phyloP scores from a whole-genome alignment of 2,329 filamentous ascomycete species.

The Trichoderma sp. region DNA sequence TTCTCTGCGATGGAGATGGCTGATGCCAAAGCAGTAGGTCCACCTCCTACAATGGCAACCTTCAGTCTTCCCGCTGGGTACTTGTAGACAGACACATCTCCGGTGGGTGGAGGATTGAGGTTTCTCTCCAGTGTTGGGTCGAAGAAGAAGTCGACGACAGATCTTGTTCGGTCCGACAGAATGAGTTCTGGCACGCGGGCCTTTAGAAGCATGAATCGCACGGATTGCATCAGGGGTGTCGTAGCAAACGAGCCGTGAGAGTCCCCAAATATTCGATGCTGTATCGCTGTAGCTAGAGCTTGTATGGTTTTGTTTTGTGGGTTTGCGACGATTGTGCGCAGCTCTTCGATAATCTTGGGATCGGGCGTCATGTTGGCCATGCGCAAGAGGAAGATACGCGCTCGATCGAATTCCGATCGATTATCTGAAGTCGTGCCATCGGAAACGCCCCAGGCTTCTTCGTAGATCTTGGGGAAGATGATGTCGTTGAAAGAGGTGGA shows the following conservation, averaged over 20 bases:
- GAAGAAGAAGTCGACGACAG: slow-evolving; percentile 37
- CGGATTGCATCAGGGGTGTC: slow-evolving; percentile 33
- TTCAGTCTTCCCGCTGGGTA: slow-evolving; percentile 31
- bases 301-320: slow-evolving; percentile 26
- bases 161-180: slow-evolving; percentile 26
- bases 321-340: slow-evolving; percentile 32
- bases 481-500: slow-evolving; percentile 28
- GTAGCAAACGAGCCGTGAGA: slow-evolving; percentile 31
- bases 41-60: slow-evolving; percentile 34
- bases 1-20: slow-evolving; percentile 37
- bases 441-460: slow-evolving; percentile 32
- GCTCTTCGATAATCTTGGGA: slow-evolving; percentile 23
- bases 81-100: slow-evolving; percentile 27
- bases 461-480: slow-evolving; percentile 32
- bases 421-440: slow-evolving; percentile 21
- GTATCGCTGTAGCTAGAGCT: slow-evolving; percentile 30
- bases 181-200: slow-evolving; percentile 26
- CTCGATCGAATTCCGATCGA: slow-evolving; percentile 31
- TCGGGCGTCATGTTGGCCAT: slow-evolving; percentile 31
- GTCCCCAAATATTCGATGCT: slow-evolving; percentile 28
- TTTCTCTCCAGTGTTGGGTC: slow-evolving; percentile 34
- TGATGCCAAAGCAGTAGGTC: slow-evolving; percentile 32
- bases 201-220: slow-evolving; percentile 37
- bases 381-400: slow-evolving; percentile 33
- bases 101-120: slow-evolving; percentile 23